Percentiles rank a stretch among this genome's conserved stretches.
These are phyloP conservation scores for Guillardia theta DNA, from an alignment of 78 protist genomes.

Conservation along the genomic window DNA sequence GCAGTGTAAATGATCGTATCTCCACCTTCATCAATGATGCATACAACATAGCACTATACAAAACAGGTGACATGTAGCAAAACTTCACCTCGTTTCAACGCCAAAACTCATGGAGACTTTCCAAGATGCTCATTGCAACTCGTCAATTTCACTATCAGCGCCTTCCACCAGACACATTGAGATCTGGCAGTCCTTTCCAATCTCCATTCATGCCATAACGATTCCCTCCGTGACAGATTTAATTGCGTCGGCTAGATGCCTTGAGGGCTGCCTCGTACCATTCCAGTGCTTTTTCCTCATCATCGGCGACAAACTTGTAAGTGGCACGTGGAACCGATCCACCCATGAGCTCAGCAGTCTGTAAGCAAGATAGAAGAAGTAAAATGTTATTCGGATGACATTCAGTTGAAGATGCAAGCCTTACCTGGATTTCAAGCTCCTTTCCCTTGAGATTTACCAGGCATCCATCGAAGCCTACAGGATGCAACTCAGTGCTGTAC, in stretches of 20 bases:
- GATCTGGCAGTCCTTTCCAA: neutral
- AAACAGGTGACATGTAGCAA: too few species aligned
- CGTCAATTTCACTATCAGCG: too few species aligned
- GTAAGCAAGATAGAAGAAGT: neutral
- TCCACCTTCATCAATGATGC: too few species aligned
- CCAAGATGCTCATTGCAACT: too few species aligned
- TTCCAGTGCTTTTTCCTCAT: neutral
- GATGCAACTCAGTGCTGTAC: neutral
- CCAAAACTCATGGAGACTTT: too few species aligned
- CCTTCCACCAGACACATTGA: neutral
- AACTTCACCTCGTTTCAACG: too few species aligned
- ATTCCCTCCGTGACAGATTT: neutral
- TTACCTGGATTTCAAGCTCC: neutral
- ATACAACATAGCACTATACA: too few species aligned
- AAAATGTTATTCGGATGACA: neutral
- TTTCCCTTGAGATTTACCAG: neutral
- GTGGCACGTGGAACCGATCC: neutral
- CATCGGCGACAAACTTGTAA: neutral
- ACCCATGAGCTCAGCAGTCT: neutral
- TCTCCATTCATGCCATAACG: neutral
- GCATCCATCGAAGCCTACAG: neutral
- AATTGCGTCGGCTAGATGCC: slow-evolving; percentile 26
- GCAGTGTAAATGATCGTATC: too few species aligned
- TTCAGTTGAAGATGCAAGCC: neutral
- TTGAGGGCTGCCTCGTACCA: neutral